Evolutionary conservation across 352 stramenopile genomes (phyloP), one percentile per base, ranked within the genome.

Genomic region (Thalassiosira ordinaria): DNA sequence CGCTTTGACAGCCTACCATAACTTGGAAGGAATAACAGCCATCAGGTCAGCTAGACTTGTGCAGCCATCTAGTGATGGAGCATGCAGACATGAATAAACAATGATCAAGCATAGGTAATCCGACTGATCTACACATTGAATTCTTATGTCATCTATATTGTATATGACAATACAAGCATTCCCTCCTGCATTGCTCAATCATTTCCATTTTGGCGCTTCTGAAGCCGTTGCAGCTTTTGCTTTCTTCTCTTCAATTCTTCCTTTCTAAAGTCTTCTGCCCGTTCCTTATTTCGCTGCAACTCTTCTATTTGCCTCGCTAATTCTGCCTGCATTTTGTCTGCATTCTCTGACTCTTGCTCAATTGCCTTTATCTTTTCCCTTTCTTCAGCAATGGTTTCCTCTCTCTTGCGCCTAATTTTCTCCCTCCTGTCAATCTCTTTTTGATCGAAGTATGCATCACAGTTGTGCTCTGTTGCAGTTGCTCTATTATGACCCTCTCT

Each of bases 401-500:
- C 27, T 56, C 73, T 75, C 33, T 80, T 78, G 27, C 62, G 14
- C 69, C 57, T 33, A 63, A 57, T 52, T 27, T 82, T 85, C 33
- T 79, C 62, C 52, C 82, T 70, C 31, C 73, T 74, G 24, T 78
- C 57, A n/a, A 89, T 49, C 44, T 89, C 82, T 22, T 80, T 74
- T 61, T 72, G 41, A 39, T 89, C 65, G 63, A 73, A 76, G 55
- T 87, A 89, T 27, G 70, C 70, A 9, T 60, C 46, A 20, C 82
- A 89, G 44, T 85, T 87, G n/a, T 56, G 29, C 35, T 68, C 57
- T 35, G 78, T 89, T 37, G 82, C 82, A 63, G 64, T 78, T 20
- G 73, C 49, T 73, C 82, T 39, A 63, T 86, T 89, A 51, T 89
- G 82, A 24, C 79, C 82, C 66, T 80, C 57, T 13, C 66, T 55